Base-by-base conservation (phyloP, 306 rosid genomes). In the Sicyos edulis region DNA sequence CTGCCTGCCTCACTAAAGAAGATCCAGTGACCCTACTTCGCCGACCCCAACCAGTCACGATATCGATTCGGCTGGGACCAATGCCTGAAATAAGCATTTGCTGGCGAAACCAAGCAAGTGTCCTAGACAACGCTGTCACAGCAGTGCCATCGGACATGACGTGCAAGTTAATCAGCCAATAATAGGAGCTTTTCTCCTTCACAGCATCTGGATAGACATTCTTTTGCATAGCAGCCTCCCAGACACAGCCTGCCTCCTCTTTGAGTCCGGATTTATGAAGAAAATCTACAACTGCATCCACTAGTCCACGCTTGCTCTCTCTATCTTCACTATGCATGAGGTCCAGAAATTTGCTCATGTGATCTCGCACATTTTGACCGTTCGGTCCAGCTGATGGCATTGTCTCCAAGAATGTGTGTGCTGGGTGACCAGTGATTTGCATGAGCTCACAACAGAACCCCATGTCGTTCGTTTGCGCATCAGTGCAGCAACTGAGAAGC, bases 91-190 rank as follows among this genome's bases (percentile, higher is more conserved):
- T 6, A 29, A 92, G 88, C 96, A 92, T 86, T 78, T 92, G 86
- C 29, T 47, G 86, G 49, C 96, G 96, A 73, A 92, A 88, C 87
- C 89, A 82, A 67, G 98, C 96, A 55, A 92, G 96, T 29, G 96
- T 92, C 80, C 98, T 80, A 37, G 96, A 87, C 68, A 92, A 80
- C 2, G 98, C 96, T 49, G 88, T 92, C 49, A 92, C 89, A 7
- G 98, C 98, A 10, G 98, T 92, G 58, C 98, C 96, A 55, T 92
- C 96, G 0, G 98, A 92, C 98, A 92, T 92, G 16, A 90, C 96
- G 82, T 92, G 98, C 63, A 92, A 89, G 80, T 92, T 92, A 75
- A 92, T 92, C 44, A 92, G 98, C 98, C 98, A 92, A 59, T 87
- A 88, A 54, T 96, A 84, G 2, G 88, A 75, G 80, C 98, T 80